phyloP scores from a whole-genome alignment of 495 filamentous ascomycete species.

The Clohesyomyces aquaticus region DNA sequence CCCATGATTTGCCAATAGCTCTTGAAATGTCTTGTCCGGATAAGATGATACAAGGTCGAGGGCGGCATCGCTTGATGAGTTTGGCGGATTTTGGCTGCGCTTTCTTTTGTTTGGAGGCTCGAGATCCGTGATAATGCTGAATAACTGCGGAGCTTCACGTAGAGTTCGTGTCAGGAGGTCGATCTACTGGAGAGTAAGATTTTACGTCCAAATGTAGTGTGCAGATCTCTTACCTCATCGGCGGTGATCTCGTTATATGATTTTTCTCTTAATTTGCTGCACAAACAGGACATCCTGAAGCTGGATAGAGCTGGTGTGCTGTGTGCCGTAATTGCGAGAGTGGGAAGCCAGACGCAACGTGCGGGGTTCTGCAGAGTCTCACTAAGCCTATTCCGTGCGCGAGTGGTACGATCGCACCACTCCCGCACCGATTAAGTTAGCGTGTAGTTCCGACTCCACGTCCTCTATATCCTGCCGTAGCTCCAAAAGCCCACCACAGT shows the following conservation, averaged over 20 bases:
- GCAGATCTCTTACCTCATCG: conserved; percentile 16
- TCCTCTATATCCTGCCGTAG: too few species aligned
- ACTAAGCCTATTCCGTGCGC: conserved; percentile 7
- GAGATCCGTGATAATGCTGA: conserved; percentile 15
- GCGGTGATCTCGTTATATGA: conserved; percentile 18
- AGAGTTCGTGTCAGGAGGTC: conserved; percentile 17
- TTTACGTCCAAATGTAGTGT: conserved; percentile 18
- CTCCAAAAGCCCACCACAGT: too few species aligned
- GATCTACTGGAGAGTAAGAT: conserved; percentile 14
- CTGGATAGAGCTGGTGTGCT: conserved; percentile 16
- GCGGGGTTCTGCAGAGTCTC: conserved; percentile 4
- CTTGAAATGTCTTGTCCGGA: conserved; percentile 14
- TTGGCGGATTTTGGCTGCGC: conserved; percentile 1
- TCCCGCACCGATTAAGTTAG: conserved; percentile 13
- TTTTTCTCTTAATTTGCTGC: conserved; percentile 17
- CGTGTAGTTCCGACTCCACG: too few species aligned
- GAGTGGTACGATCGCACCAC: conserved; percentile 8
- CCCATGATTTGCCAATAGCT: conserved; percentile 15
- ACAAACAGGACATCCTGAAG: conserved; percentile 17
- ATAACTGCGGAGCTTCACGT: conserved; percentile 18
- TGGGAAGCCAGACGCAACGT: conserved; percentile 1
- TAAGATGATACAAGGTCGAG: conserved; percentile 14
- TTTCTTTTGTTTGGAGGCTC: conserved; percentile 15
- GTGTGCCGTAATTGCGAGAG: conserved; percentile 6
- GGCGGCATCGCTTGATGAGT: background rate